Evolutionary conservation across 257 asterid species (phyloP).

Genomic region (Solanum paucissectum): DNA sequence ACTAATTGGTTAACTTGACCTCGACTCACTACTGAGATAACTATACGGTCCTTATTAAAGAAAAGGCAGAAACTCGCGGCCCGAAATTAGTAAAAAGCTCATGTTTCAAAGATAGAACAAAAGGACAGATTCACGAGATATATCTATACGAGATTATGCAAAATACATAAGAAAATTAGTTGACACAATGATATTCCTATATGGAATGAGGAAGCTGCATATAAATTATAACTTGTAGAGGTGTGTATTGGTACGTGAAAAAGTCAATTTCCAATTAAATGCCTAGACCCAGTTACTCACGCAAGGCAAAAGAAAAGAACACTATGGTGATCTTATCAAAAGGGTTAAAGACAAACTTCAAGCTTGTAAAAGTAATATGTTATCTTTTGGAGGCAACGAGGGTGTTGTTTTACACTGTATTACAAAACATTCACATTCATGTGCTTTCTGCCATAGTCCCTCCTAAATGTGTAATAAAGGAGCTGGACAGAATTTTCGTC

Average conservation of each 20-base stretch:
- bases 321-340: background rate
- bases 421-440: background rate
- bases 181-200: background rate
- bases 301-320: background rate
- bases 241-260: background rate
- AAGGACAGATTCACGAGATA: background rate
- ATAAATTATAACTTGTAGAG: background rate
- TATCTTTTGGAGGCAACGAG: background rate
- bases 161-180: background rate
- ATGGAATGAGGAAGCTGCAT: too few species aligned
- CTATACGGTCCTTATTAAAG: background rate
- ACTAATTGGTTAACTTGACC: background rate
- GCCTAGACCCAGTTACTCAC: background rate
- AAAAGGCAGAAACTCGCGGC: background rate
- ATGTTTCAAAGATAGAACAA: background rate
- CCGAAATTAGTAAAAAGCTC: background rate
- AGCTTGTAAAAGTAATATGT: background rate
- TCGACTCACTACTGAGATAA: background rate
- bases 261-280: background rate
- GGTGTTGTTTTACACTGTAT: background rate
- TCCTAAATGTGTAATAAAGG: background rate
- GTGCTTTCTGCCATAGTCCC: background rate
- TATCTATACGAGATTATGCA: background rate
- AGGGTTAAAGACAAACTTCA: background rate
- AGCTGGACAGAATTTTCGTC: background rate